A percentile compares a stretch with the other conserved stretches of the same genome.
phyloP scores from a whole-genome alignment of 345 rosid genomes.

The Fremontodendron californicum region DNA sequence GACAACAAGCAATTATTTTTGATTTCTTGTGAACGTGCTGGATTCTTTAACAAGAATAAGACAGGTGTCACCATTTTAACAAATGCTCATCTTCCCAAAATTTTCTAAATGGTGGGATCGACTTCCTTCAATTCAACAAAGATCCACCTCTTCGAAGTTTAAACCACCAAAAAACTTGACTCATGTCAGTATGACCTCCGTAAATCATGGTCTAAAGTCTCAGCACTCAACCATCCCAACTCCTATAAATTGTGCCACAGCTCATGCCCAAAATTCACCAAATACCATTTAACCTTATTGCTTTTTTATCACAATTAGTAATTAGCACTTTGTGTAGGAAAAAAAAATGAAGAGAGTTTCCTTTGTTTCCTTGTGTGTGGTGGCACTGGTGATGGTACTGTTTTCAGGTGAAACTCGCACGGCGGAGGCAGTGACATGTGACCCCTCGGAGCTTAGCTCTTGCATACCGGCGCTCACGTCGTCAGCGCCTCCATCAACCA shows the following conservation, averaged over 20 bases:
- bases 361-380: not conserved
- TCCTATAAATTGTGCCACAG: not conserved
- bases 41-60: not conserved
- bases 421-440: slow-evolving; percentile 49
- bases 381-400: slow-evolving; percentile 14
- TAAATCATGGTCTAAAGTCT: not conserved
- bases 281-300: not conserved
- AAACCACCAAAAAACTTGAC: not conserved
- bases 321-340: not conserved
- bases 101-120: not conserved
- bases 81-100: not conserved
- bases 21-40: not conserved
- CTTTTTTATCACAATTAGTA: not conserved
- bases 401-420: slow-evolving; percentile 7
- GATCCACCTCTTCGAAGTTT: not conserved
- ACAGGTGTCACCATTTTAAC: not conserved
- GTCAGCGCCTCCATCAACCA: slow-evolving; percentile 32
- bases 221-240: not conserved
- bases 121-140: not conserved
- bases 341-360: not conserved
- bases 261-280: not conserved
- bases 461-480: slow-evolving; percentile 39
- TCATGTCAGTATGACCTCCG: not conserved
- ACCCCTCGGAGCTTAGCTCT: slow-evolving; percentile 46
- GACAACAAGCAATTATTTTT: too few species aligned